Evolutionary conservation across 331 rosid species (phyloP).

Genomic region (Malus hybrid): DNA sequence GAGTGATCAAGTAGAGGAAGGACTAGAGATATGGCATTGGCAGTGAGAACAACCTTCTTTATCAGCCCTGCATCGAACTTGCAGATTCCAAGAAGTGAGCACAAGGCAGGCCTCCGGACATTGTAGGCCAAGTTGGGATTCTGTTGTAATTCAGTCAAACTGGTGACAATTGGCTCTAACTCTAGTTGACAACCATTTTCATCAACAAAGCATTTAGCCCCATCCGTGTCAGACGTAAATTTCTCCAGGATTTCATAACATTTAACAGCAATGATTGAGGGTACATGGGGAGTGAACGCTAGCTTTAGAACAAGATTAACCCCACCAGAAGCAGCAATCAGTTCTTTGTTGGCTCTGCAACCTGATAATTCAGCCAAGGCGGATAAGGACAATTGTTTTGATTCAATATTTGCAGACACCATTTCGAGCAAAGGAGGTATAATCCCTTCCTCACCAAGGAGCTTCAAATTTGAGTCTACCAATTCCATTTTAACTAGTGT

Average conservation of each 20-base stretch:
- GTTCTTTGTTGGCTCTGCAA: constrained; percentile 46
- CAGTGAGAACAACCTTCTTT: constrained; percentile 65
- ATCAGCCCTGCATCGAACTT: constrained; percentile 61
- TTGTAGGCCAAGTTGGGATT: constrained; percentile 31
- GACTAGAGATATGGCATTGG: constrained; percentile 53
- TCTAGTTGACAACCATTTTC: constrained; percentile 54
- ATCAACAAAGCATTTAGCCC: constrained; percentile 52
- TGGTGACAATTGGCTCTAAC: constrained; percentile 52
- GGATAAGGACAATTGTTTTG: constrained; percentile 43
- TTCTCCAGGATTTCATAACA: constrained; percentile 71
- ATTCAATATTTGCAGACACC: constrained; percentile 41
- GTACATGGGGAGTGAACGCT: constrained; percentile 31
- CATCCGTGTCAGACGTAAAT: constrained; percentile 44
- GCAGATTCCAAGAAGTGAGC: constrained; percentile 66
- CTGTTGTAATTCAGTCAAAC: constrained; percentile 40
- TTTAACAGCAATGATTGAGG: constrained; percentile 31
- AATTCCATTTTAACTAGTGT: constrained; percentile 46
- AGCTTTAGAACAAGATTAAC: constrained; percentile 48
- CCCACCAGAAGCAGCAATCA: constrained; percentile 57
- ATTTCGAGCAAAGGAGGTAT: constrained; percentile 68
- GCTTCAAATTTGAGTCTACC: constrained; percentile 38
- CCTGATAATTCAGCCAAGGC: constrained; percentile 55
- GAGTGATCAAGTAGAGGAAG: constrained; percentile 72
- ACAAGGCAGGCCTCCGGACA: constrained; percentile 55
- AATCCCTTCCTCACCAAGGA: constrained; percentile 65